Evolutionary conservation across 805 yeast species (phyloP).

Genomic region (Wickerhamiella spandovensis): DNA sequence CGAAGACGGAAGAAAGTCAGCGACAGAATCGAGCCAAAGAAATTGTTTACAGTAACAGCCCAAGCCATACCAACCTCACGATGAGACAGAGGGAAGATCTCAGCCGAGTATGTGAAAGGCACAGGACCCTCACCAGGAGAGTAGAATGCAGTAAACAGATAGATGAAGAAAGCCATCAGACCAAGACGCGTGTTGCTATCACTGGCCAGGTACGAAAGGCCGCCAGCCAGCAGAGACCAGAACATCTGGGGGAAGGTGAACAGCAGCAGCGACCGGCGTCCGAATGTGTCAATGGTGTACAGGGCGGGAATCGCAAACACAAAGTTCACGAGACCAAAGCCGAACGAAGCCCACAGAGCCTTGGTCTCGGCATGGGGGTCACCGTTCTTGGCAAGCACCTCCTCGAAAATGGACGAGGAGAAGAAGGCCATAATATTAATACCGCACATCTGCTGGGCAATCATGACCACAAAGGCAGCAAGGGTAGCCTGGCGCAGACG

Average conservation of each 20-base stretch:
- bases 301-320: constrained; percentile 75
- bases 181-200: constrained; percentile 40
- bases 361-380: constrained; percentile 30
- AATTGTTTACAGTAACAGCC: constrained; percentile 35
- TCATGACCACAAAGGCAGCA: constrained; percentile 72
- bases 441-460: constrained; percentile 87
- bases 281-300: constrained; percentile 62
- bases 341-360: constrained; percentile 68
- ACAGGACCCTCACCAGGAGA: constrained; percentile 84
- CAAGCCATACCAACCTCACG: constrained; percentile 16
- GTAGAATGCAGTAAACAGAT: constrained; percentile 55
- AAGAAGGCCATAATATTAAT: constrained; percentile 79
- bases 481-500: constrained; percentile 73
- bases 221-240: constrained; percentile 35
- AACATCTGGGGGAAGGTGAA: constrained; percentile 48
- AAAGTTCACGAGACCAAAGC: constrained; percentile 71
- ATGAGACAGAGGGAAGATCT: constrained; percentile 27
- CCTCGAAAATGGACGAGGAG: constrained; percentile 58
- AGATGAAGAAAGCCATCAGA: constrained; percentile 56
- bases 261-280: constrained; percentile 48
- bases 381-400: constrained; percentile 26
- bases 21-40: constrained; percentile 44
- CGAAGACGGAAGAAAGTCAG: constrained; percentile 67
- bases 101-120: constrained; percentile 79
- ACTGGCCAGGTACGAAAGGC: constrained; percentile 56